These are phyloP conservation scores for Metschnikowia matae DNA, from an alignment of 805 yeast species.

Conservation along the genomic window DNA sequence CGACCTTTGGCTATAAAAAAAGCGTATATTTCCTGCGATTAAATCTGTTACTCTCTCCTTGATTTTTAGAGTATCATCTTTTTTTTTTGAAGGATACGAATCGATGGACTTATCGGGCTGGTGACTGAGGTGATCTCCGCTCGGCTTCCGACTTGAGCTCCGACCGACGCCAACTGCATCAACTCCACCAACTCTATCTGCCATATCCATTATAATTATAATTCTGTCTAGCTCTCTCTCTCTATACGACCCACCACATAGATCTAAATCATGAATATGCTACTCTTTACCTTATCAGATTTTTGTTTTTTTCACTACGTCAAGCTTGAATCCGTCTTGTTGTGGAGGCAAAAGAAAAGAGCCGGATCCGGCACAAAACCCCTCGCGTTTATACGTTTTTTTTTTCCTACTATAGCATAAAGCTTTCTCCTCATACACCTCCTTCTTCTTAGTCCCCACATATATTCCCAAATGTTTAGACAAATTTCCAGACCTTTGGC, in stretches of 20 bases:
- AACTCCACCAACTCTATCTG: no score
- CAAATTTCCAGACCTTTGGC: conserved; percentile 13
- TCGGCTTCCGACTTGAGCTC: not conserved
- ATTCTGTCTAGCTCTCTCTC: no score
- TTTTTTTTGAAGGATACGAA: no score
- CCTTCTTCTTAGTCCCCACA: conserved; percentile 1
- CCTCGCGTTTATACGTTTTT: not conserved
- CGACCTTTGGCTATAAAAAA: not conserved
- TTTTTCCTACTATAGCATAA: not conserved
- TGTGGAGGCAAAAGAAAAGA: not conserved
- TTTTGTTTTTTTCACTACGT: no score
- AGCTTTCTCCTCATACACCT: not conserved
- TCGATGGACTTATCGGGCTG: not conserved
- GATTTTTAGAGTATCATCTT: no score
- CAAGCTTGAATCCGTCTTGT: no score
- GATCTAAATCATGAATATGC: no score
- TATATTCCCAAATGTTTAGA: conserved; percentile 13
- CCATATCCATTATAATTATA: no score
- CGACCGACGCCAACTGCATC: not conserved
- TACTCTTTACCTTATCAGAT: no score
- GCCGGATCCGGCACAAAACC: conserved; percentile 4
- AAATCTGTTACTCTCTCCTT: no score
- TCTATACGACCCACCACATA: no score
- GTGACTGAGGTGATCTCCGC: not conserved
- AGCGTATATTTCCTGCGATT: no score